Evolutionary conservation across 805 yeast genomes (phyloP), one percentile per base, ranked within the genome.

Genomic region (Candida multigemmis): DNA sequence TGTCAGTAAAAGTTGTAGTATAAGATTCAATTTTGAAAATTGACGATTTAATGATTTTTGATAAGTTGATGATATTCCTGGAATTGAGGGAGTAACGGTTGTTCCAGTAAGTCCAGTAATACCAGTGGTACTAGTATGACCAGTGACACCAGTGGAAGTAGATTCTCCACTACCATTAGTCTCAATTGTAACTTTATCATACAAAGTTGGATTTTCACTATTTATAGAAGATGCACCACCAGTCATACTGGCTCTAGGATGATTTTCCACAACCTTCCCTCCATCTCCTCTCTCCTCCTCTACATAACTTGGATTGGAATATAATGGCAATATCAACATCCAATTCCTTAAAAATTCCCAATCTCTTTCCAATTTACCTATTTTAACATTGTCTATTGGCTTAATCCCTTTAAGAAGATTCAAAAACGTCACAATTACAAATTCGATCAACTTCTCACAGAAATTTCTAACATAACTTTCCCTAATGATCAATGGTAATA

Each of bases 281-380:
- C 37, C 17, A 34, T 40, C 25, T 41, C 39, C 30, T 38, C 47
- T 22, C 26, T 23, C 21, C 41, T 44, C 19, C 17, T 20, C 32
- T 33, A 49, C 30, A 51, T 36, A 42, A 34, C 44, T 62, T 13
- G 68, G 58, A 31, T 66, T 65, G 4, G 57, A 38, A 30, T 41
- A 56, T 8, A 42, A 26, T 3, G 76, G 74, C 9, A 74, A 56
- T 12, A 44, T 48, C 2, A 60, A 26, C 21, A 83, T 62, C 15
- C 69, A 58, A 15, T 63, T 60, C 42, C 79, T 81, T 41, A 89
- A 48, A 6, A 69, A 62, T 21, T 77, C 75, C 2, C 81, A 44
- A 53, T 89, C 98, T 13, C 81, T 56, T 21, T 78, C 56, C 43
- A 89, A 61, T 48, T 89, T 96, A 48, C 87, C 95, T 3, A 89